Evolutionary conservation across 768 basidiomycete genomes (phyloP).

Genomic region (Suillus alpinus): DNA sequence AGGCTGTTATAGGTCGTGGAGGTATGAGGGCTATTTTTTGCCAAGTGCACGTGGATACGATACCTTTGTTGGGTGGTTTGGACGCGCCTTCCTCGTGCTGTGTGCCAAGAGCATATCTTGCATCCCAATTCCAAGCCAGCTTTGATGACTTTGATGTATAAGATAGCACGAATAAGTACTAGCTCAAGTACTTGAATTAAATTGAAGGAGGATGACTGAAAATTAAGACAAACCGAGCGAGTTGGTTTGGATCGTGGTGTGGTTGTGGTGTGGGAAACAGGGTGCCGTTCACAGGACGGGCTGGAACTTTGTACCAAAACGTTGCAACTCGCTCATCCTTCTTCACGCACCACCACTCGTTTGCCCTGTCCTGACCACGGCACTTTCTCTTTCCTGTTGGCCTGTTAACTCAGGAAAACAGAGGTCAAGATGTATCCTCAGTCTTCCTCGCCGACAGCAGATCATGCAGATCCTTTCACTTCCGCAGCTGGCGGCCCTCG

Average conservation of each 20-base stretch:
- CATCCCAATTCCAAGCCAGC: not conserved
- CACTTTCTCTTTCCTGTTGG: conserved; percentile 9
- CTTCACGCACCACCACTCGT: conserved; percentile 10
- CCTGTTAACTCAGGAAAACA: conserved; percentile 11
- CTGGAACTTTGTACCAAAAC: not conserved
- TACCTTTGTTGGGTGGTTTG: not conserved
- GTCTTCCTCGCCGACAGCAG: conserved; percentile 55
- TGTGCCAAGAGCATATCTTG: not conserved
- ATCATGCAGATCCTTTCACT: conserved; percentile 67
- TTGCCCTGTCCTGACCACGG: conserved; percentile 14
- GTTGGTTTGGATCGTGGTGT: conserved; percentile 15
- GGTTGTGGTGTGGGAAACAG: conserved; percentile 24
- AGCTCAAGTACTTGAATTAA: not conserved
- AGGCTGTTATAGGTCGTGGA: not conserved
- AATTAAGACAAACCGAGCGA: conserved; percentile 9
- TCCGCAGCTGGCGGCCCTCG: conserved; percentile 34
- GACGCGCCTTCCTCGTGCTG: not conserved
- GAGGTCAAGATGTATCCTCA: conserved; percentile 46
- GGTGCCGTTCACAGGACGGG: conserved; percentile 13
- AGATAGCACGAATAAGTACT: not conserved
- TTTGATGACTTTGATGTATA: no score
- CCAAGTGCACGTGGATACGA: not conserved
- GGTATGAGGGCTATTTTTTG: not conserved
- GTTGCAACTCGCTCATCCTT: not conserved
- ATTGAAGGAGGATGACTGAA: not conserved